Evolutionary conservation across 768 basidiomycete species (phyloP).

Genomic region (Gloeophyllum trabeum): DNA sequence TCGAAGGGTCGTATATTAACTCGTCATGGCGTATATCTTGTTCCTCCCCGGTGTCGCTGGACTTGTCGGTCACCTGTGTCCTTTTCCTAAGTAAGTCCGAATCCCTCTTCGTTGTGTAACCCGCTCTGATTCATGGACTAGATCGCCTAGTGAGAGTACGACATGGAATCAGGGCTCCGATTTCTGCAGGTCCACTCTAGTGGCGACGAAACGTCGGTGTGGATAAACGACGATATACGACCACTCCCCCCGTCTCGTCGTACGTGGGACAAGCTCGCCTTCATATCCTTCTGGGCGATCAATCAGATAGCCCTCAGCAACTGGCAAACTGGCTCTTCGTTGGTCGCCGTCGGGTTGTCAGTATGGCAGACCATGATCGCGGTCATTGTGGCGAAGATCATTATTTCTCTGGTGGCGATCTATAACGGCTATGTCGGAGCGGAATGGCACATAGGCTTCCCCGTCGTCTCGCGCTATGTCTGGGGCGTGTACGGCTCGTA

Average conservation of each 20-base stretch:
- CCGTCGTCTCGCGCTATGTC: conserved; percentile 8
- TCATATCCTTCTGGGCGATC: conserved; percentile 12
- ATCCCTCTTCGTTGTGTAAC: too few relatives aligned
- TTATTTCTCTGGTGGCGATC: conserved; percentile 7
- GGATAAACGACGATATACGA: conserved; percentile 12
- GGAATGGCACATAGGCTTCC: conserved; percentile 12
- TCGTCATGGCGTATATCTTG: too few relatives aligned
- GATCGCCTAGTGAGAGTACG: too few relatives aligned
- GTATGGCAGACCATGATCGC: conserved; percentile 12
- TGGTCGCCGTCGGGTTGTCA: conserved; percentile 8
- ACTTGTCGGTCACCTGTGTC: too few relatives aligned
- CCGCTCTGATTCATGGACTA: too few relatives aligned
- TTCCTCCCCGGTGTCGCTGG: too few relatives aligned
- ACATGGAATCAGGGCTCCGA: too few relatives aligned
- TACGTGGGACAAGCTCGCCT: conserved; percentile 11
- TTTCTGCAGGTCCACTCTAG: too few relatives aligned
- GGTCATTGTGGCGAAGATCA: conserved; percentile 9
- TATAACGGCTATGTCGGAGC: conserved; percentile 10
- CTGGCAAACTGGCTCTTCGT: conserved; percentile 10
- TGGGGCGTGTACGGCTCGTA: conserved; percentile 11
- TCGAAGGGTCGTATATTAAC: too few relatives aligned
- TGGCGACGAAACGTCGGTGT: too few relatives aligned
- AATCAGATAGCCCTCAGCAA: conserved; percentile 9
- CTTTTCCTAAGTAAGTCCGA: too few relatives aligned
- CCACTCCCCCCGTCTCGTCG: conserved; percentile 11